phyloP scores from a whole-genome alignment of 768 basidiomycete species.

The Lactarius evosmus region DNA sequence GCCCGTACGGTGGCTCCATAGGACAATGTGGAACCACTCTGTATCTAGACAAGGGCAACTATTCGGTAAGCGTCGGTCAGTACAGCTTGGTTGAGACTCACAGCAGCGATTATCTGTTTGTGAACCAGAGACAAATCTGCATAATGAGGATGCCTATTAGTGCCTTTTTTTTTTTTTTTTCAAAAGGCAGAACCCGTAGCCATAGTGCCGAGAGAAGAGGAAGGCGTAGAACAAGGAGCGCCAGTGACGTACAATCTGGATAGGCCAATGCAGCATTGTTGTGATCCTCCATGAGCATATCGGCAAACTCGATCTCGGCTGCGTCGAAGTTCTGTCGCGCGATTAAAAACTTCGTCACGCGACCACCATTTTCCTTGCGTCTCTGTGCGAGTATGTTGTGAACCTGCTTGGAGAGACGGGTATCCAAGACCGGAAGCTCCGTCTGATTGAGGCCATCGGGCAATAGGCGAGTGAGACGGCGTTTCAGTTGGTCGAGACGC shows the following conservation, averaged over 20 bases:
- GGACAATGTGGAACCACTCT: constrained; percentile 19
- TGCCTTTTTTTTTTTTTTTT: not conserved
- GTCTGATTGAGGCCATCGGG: constrained; percentile 49
- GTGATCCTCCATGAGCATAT: constrained; percentile 95
- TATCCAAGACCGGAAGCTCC: constrained; percentile 65
- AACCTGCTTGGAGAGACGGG: constrained; percentile 77
- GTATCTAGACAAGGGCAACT: constrained; percentile 12
- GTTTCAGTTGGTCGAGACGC: not conserved
- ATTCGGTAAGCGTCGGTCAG: not conserved
- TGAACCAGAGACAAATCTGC: constrained; percentile 27
- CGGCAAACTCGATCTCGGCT: constrained; percentile 91
- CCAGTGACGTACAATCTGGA: constrained; percentile 65
- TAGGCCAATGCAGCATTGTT: constrained; percentile 96
- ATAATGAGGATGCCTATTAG: not conserved
- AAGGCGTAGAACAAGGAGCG: not conserved
- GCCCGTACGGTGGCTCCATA: constrained; percentile 21
- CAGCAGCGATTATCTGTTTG: constrained; percentile 27
- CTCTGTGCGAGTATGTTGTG: constrained; percentile 80
- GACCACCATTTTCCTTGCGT: constrained; percentile 48
- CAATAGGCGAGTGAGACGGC: not conserved
- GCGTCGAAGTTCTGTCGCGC: constrained; percentile 93
- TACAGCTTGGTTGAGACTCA: constrained; percentile 6
- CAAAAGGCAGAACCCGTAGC: not conserved
- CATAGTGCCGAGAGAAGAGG: not conserved
- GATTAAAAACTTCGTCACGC: constrained; percentile 60